Conservation (phyloP, 2,329 filamentous ascomycete genomes). For the Trichoderma guizhouense region DNA sequence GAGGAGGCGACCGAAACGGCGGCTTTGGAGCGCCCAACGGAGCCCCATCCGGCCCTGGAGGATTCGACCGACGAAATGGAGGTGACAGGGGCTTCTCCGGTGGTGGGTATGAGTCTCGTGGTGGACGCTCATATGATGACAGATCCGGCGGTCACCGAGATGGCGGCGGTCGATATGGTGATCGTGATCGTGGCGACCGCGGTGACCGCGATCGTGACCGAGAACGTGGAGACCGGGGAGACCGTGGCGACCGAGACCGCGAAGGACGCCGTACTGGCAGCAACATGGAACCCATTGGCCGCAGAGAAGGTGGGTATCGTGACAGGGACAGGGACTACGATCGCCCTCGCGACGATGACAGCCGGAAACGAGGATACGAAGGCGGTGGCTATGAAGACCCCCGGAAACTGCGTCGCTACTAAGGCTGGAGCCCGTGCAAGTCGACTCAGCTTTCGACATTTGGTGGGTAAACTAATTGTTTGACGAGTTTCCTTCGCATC, state of each 20-base stretch:
- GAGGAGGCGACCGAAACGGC: slow-evolving; percentile 42
- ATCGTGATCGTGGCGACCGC: slow-evolving; percentile 45
- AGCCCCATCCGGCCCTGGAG: slow-evolving; percentile 59
- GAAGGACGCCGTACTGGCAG: slow-evolving; percentile 59
- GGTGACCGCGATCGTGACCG: slow-evolving; percentile 38
- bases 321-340: slow-evolving; percentile 47
- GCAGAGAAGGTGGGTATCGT: slow-evolving; percentile 57
- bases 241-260: slow-evolving; percentile 20
- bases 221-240: slow-evolving; percentile 30
- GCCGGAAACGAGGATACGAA: slow-evolving; percentile 69
- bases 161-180: slow-evolving; percentile 39
- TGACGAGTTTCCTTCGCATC: slow-evolving; percentile 12
- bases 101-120: slow-evolving; percentile 56
- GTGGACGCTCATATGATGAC: slow-evolving; percentile 60
- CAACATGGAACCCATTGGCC: slow-evolving; percentile 80
- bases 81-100: slow-evolving; percentile 41
- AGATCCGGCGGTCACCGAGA: slow-evolving; percentile 53
- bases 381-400: slow-evolving; percentile 78
- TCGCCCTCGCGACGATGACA: slow-evolving; percentile 55
- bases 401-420: slow-evolving; percentile 63
- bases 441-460: slow-evolving; percentile 2
- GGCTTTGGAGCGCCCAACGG: slow-evolving; percentile 53
- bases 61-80: slow-evolving; percentile 45
- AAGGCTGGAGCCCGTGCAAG: slow-evolving; percentile 25
- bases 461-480: slow-evolving; percentile 15